Evolutionary conservation across 371 early-diverging fungal genomes (phyloP).

Genomic region (Mortierella sp.): DNA sequence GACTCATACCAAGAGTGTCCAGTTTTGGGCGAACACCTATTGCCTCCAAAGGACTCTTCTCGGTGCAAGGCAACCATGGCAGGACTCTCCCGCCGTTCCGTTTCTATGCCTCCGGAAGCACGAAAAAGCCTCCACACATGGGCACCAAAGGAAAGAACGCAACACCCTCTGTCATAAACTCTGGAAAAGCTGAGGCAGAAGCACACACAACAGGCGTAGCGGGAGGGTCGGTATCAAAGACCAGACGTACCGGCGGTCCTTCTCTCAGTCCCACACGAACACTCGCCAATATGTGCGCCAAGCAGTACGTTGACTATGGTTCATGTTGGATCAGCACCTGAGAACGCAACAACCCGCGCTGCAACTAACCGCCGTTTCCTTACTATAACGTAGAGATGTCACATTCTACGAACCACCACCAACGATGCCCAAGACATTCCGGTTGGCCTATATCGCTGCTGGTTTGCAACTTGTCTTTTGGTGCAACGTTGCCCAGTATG

Average conservation of each 20-base stretch:
- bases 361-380: not conserved
- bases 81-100: not conserved
- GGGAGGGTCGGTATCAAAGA: slow-evolving; percentile 12
- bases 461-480: slow-evolving; percentile 50
- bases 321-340: not conserved
- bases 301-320: slow-evolving; percentile 22
- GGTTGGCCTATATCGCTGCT: slow-evolving; percentile 45
- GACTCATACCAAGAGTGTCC: slow-evolving; percentile 8
- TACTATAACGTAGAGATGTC: slow-evolving; percentile 26
- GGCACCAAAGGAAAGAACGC: slow-evolving; percentile 35
- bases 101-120: slow-evolving; percentile 14
- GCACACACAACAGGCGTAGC: slow-evolving; percentile 5
- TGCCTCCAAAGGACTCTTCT: not conserved
- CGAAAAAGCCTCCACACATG: slow-evolving; percentile 36
- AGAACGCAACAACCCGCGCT: not conserved
- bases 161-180: slow-evolving; percentile 16
- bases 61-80: not conserved
- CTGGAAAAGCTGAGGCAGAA: not conserved
- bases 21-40: slow-evolving; percentile 11
- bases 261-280: slow-evolving; percentile 30
- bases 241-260: slow-evolving; percentile 7
- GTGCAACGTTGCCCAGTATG: slow-evolving; percentile 51
- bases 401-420: slow-evolving; percentile 41
- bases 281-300: slow-evolving; percentile 50
- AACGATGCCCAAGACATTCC: slow-evolving; percentile 38